phyloP scores from a whole-genome alignment of 495 filamentous ascomycete species.

The Penicillium parvum region DNA sequence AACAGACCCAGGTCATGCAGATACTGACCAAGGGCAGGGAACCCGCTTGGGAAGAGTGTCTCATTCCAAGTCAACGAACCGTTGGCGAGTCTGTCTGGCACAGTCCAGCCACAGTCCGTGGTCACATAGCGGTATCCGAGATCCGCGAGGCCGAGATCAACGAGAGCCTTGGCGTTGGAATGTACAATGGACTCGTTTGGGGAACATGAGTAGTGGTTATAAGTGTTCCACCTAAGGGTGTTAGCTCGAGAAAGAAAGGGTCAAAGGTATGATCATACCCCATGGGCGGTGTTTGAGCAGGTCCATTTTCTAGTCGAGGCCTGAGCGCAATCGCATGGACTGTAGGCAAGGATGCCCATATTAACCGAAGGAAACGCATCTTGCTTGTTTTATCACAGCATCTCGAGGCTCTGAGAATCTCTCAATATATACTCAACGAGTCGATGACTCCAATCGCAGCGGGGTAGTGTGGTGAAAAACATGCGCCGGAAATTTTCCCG shows the following conservation, averaged over 20 bases:
- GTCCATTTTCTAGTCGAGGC: constrained; percentile 22
- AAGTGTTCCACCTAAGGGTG: constrained; percentile 56
- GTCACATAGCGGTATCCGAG: constrained; percentile 54
- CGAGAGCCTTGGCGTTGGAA: constrained; percentile 50
- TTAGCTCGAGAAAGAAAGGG: too few species aligned
- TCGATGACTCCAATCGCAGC: too few species aligned
- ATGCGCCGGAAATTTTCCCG: constrained; percentile 3
- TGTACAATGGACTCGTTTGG: constrained; percentile 46
- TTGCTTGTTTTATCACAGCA: too few species aligned
- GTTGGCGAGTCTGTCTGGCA: constrained; percentile 36
- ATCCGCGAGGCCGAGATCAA: constrained; percentile 46
- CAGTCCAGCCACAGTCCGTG: constrained; percentile 54
- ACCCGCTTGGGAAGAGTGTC: constrained; percentile 47
- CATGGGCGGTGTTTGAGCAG: constrained; percentile 32
- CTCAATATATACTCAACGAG: too few species aligned
- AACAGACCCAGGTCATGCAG: constrained; percentile 45
- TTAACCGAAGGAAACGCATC: too few species aligned
- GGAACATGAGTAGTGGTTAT: constrained; percentile 50
- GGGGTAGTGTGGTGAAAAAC: not conserved
- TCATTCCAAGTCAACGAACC: constrained; percentile 51
- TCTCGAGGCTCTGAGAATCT: too few species aligned
- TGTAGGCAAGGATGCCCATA: not conserved
- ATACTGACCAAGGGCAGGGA: constrained; percentile 45
- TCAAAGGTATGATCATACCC: constrained; percentile 16
- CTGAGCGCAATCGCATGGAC: constrained; percentile 2